Evolutionary conservation across 139 green algal species (phyloP).

Genomic region (Closterium sp.): DNA sequence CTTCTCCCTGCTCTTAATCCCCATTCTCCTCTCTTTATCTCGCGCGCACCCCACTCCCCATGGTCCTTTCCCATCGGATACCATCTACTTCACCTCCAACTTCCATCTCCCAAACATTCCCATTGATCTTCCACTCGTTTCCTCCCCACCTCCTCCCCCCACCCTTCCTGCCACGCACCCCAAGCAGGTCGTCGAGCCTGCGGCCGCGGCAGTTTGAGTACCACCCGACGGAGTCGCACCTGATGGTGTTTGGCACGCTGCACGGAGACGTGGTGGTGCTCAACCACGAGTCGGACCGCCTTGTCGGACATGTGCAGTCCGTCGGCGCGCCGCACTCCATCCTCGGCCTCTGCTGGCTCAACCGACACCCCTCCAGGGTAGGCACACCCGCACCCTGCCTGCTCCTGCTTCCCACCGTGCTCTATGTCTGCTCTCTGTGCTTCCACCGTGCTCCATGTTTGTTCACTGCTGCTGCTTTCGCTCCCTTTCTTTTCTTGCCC

Average conservation of each 20-base stretch:
- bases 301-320: slow-evolving; percentile 50
- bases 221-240: slow-evolving; percentile 22
- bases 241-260: slow-evolving; percentile 48
- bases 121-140: neutral
- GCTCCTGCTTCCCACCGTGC: neutral
- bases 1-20: neutral
- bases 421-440: neutral
- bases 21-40: neutral
- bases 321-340: slow-evolving; percentile 41
- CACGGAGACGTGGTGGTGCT: slow-evolving; percentile 45
- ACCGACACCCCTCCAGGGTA: slow-evolving; percentile 36
- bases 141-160: neutral
- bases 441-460: neutral
- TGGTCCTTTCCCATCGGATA: neutral
- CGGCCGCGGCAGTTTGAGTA: slow-evolving; percentile 55
- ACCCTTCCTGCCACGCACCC: no score
- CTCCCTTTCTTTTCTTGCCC: neutral
- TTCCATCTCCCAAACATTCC: neutral
- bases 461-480: neutral
- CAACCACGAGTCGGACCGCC: slow-evolving; percentile 35
- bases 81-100: neutral
- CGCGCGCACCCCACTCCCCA: no score
- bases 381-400: neutral
- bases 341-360: slow-evolving; percentile 53
- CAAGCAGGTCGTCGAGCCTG: neutral